A percentile compares a stretch with the other conserved stretches of the same genome.
Conservation (phyloP, 2,329 filamentous ascomycete genomes). For the Arachnomyces sp. region DNA sequence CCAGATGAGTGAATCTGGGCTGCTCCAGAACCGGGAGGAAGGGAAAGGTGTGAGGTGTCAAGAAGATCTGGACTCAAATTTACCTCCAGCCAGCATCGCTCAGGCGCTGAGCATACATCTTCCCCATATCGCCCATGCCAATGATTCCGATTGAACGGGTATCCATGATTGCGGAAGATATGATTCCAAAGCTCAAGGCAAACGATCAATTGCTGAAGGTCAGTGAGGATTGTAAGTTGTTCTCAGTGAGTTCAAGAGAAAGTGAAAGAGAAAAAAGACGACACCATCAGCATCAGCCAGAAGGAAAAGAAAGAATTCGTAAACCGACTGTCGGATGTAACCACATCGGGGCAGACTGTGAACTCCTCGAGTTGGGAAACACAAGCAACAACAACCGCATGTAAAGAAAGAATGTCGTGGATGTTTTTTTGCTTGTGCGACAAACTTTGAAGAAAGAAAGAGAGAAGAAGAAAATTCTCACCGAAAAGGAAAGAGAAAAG, state of each 20-base stretch:
- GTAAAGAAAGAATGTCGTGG: too few relatives aligned
- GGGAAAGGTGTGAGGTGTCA: slow-evolving; percentile 10
- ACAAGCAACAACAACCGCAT: too few relatives aligned
- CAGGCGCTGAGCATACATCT: slow-evolving; percentile 88
- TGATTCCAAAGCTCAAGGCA: background rate
- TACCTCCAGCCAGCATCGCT: slow-evolving; percentile 96
- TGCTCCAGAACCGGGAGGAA: slow-evolving; percentile 7
- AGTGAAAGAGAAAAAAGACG: background rate
- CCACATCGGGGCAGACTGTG: slow-evolving; percentile 43
- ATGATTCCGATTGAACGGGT: slow-evolving; percentile 79
- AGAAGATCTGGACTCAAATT: too few relatives aligned
- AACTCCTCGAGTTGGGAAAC: slow-evolving; percentile 44
- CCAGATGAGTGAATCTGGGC: slow-evolving; percentile 10
- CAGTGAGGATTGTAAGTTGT: too few relatives aligned
- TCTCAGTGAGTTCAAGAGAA: background rate
- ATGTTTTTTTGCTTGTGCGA: too few relatives aligned
- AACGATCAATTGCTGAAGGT: background rate
- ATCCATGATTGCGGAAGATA: background rate
- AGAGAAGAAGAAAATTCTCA: slow-evolving; percentile 1
- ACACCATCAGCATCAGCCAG: slow-evolving; percentile 3
- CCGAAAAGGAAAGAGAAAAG: slow-evolving; percentile 3
- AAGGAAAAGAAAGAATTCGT: background rate
- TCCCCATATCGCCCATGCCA: slow-evolving; percentile 99
- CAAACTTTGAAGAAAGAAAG: background rate
- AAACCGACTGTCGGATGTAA: too few relatives aligned